phyloP scores from a whole-genome alignment of 2,329 filamentous ascomycete species.

The Xylariaceae sp. region DNA sequence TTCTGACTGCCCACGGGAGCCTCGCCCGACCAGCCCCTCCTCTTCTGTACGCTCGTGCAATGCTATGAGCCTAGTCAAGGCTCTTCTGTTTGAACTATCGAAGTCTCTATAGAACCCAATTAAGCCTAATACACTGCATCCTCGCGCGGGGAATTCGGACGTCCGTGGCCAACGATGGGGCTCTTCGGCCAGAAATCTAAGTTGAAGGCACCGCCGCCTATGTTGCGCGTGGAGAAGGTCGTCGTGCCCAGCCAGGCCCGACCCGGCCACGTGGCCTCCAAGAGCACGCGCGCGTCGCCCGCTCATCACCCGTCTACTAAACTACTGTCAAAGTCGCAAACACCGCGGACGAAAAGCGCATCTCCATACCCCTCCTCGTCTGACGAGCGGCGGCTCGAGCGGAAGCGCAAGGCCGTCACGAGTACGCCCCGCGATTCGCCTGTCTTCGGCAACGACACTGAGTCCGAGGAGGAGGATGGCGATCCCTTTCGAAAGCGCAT shows the following conservation, averaged over 20 bases:
- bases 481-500: conserved; percentile 49
- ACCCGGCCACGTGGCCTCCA: conserved; percentile 22
- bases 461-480: conserved; percentile 46
- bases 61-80: conserved; percentile 3
- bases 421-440: conserved; percentile 40
- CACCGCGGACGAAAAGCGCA: conserved; percentile 36
- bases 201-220: conserved; percentile 47
- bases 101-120: background rate
- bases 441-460: conserved; percentile 45
- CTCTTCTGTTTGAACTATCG: background rate
- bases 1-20: conserved; percentile 2
- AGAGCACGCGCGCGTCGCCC: conserved; percentile 22
- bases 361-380: conserved; percentile 34
- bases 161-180: conserved; percentile 31
- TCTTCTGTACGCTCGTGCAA: conserved; percentile 1
- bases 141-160: background rate
- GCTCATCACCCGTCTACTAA: conserved; percentile 31
- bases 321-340: conserved; percentile 38
- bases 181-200: conserved; percentile 43
- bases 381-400: conserved; percentile 30
- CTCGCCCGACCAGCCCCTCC: background rate
- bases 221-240: conserved; percentile 50
- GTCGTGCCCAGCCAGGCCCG: conserved; percentile 36
- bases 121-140: background rate
- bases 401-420: conserved; percentile 45